Evolutionary conservation across 2,329 filamentous ascomycete species (phyloP).

Genomic region (Sphaerostilbella broomeana): DNA sequence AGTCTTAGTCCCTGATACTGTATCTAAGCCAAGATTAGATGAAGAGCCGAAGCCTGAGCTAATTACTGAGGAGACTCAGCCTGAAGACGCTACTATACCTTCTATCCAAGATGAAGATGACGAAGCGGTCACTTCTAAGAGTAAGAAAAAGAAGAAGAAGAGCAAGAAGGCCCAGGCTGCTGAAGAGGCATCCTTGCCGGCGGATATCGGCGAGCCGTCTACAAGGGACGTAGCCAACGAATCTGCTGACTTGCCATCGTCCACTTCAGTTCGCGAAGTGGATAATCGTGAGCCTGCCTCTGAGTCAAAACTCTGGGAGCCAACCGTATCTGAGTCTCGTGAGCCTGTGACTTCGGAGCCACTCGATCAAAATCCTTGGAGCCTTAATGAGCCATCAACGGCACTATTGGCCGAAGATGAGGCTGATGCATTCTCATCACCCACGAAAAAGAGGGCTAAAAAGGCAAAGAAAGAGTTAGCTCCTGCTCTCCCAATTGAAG

Average conservation of each 20-base stretch:
- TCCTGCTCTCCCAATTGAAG: not conserved
- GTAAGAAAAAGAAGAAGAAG: constrained; percentile 39
- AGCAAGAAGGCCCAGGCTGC: constrained; percentile 20
- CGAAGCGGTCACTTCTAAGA: constrained; percentile 26
- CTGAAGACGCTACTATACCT: not conserved
- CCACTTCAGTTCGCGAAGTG: too few species aligned
- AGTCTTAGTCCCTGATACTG: not conserved
- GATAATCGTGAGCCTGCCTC: not conserved
- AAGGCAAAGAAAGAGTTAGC: not conserved
- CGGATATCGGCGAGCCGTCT: not conserved
- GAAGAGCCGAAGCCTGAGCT: not conserved
- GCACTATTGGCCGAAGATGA: not conserved
- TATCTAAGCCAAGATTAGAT: too few species aligned
- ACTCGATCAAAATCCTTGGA: too few species aligned
- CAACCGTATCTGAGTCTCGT: not conserved
- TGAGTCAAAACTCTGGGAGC: not conserved
- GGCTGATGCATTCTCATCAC: not conserved
- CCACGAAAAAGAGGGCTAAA: too few species aligned
- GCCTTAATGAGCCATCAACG: not conserved
- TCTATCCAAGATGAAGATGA: constrained; percentile 4
- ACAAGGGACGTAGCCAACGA: not conserved
- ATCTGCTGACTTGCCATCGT: too few species aligned
- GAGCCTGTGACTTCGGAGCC: not conserved
- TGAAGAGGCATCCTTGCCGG: constrained; percentile 1
- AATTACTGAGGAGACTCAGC: not conserved